Evolutionary conservation across 805 yeast genomes (phyloP).

Genomic region (Saccharomycopsis synnaedendra): DNA sequence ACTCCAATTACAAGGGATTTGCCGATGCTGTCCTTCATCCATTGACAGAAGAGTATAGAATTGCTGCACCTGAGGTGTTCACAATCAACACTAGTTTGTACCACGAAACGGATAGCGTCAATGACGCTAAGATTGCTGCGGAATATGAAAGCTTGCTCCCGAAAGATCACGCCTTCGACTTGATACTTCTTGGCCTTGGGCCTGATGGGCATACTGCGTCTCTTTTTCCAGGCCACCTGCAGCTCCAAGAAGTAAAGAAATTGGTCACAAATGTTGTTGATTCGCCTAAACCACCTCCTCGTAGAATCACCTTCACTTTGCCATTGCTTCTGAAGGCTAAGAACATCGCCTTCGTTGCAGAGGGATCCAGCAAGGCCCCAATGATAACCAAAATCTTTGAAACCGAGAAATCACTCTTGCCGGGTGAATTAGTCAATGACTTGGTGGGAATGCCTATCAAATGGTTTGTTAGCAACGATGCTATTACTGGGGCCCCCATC

Average conservation of each 20-base stretch:
- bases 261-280: constrained; percentile 91
- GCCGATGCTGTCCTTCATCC: constrained; percentile 48
- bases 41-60: constrained; percentile 22
- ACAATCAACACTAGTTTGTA: constrained; percentile 74
- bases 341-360: constrained; percentile 88
- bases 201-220: constrained; percentile 98
- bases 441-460: constrained; percentile 21
- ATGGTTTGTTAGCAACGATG: constrained; percentile 83
- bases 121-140: constrained; percentile 82
- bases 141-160: constrained; percentile 78
- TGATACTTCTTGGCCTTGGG: constrained; percentile 89
- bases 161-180: constrained; percentile 84
- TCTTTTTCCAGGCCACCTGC: constrained; percentile 75
- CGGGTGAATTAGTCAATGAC: constrained; percentile 66
- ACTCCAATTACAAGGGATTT: constrained; percentile 79
- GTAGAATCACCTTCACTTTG: constrained; percentile 80
- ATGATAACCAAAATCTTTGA: constrained; percentile 63
- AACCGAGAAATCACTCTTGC: constrained; percentile 37
- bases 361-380: constrained; percentile 78
- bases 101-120: constrained; percentile 37
- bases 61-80: constrained; percentile 55
- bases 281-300: constrained; percentile 82
- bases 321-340: constrained; percentile 93
- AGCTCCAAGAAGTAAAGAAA: constrained; percentile 76
- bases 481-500: constrained; percentile 47